phyloP scores from a whole-genome alignment of 176 grass and related monocot genomes.

The Triticum dicoccoides region DNA sequence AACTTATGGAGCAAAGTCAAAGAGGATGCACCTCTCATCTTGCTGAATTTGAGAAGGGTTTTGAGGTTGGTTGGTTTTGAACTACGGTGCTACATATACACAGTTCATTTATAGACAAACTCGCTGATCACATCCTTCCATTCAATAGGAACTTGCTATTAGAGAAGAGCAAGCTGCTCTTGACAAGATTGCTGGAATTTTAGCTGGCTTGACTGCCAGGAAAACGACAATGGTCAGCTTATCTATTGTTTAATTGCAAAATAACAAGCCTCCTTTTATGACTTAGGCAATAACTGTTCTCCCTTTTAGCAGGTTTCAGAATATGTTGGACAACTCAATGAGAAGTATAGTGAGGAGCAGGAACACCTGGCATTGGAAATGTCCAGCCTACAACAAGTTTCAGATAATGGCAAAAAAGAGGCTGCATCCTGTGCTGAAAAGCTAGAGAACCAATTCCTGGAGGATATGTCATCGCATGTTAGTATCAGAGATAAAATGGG shows the following conservation, averaged over 20 bases:
- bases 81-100: neutral
- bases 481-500: conserved; percentile 44
- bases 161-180: conserved; percentile 59
- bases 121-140: conserved; percentile 2
- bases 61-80: conserved; percentile 55
- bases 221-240: conserved; percentile 63
- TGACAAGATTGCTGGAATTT: conserved; percentile 62
- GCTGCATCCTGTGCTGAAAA: conserved; percentile 35
- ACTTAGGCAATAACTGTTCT: neutral
- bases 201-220: conserved; percentile 48
- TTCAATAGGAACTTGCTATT: conserved; percentile 58
- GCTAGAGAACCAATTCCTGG: conserved; percentile 36
- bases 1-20: conserved; percentile 57
- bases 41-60: conserved; percentile 63
- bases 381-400: conserved; percentile 45
- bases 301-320: conserved; percentile 55
- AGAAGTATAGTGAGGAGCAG: conserved; percentile 45
- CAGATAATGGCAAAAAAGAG: conserved; percentile 45
- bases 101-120: neutral
- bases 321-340: conserved; percentile 44
- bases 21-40: conserved; percentile 29
- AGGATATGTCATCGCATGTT: conserved; percentile 36
- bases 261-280: neutral
- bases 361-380: conserved; percentile 46
- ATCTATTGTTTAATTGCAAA: conserved; percentile 15